phyloP scores from a whole-genome alignment of 352 stramenopile species.

The Blastocystis sp. region DNA sequence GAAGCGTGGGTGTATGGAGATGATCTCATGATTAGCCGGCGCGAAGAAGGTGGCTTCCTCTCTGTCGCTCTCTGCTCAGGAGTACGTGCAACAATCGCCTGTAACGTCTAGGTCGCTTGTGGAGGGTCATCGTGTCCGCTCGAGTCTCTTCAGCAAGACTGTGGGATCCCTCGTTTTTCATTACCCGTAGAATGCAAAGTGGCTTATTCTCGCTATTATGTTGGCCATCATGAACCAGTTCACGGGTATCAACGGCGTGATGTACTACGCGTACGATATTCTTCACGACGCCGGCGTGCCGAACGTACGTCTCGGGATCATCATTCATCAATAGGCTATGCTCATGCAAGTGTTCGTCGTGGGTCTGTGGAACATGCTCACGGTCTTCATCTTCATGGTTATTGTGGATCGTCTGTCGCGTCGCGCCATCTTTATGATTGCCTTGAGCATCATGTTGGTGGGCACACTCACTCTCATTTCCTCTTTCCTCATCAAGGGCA shows the following conservation, averaged over 20 bases:
- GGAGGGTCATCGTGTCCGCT: background rate
- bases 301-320: constrained; percentile 22
- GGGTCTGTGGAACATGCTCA: constrained; percentile 73
- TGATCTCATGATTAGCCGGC: constrained; percentile 28
- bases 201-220: constrained; percentile 60
- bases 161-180: background rate
- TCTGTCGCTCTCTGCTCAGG: constrained; percentile 52
- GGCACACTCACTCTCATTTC: constrained; percentile 16
- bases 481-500: constrained; percentile 52
- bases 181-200: constrained; percentile 45
- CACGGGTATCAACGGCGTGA: constrained; percentile 70
- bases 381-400: constrained; percentile 74
- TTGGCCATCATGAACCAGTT: constrained; percentile 74
- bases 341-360: constrained; percentile 64
- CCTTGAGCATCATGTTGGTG: constrained; percentile 52
- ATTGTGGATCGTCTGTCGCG: constrained; percentile 62
- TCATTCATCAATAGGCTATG: constrained; percentile 23
- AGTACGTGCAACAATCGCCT: background rate
- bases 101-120: background rate
- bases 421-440: constrained; percentile 62
- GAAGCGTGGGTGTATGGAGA: constrained; percentile 5
- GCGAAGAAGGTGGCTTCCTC: constrained; percentile 60
- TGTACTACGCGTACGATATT: constrained; percentile 66
- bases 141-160: background rate
- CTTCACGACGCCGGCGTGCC: constrained; percentile 37